These are phyloP conservation scores for Telopea speciosissima DNA, from an alignment of 177 flowering plant genomes.

Conservation along the genomic window DNA sequence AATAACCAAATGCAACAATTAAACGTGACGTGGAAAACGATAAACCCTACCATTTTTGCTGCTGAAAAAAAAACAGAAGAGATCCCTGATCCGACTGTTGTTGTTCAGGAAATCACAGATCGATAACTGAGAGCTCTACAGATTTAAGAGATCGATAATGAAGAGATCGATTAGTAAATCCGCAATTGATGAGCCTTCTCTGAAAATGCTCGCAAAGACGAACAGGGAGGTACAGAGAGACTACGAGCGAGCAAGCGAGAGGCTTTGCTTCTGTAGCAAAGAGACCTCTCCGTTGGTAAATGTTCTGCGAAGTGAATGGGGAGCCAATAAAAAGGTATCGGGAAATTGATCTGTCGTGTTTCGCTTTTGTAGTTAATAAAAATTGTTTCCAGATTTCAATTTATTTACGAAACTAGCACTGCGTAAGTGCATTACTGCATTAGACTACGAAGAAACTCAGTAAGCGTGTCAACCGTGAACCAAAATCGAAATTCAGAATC, in stretches of 20 bases:
- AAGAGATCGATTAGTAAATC: neutral
- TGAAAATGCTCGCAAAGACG: neutral
- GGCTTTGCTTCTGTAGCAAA: neutral
- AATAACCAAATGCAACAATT: neutral
- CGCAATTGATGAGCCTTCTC: constrained; percentile 1
- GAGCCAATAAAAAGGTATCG: neutral
- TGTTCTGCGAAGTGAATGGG: too few species aligned
- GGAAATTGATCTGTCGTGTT: neutral
- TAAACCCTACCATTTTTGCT: constrained; percentile 18
- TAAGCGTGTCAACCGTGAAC: too few species aligned
- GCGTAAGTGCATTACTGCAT: neutral
- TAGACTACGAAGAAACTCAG: too few species aligned
- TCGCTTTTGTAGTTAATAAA: neutral
- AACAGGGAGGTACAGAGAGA: neutral
- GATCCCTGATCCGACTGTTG: neutral
- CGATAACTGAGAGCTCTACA: neutral
- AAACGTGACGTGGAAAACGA: neutral
- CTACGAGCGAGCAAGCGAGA: neutral
- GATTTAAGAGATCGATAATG: constrained; percentile 4
- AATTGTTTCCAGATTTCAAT: neutral
- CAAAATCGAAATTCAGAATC: too few species aligned
- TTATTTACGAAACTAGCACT: neutral
- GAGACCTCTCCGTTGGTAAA: neutral
- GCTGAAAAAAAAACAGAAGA: neutral
- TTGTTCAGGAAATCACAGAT: neutral